Evolutionary conservation across 2,329 filamentous ascomycete species (phyloP).

Genomic region (Samsoniella hepiali): DNA sequence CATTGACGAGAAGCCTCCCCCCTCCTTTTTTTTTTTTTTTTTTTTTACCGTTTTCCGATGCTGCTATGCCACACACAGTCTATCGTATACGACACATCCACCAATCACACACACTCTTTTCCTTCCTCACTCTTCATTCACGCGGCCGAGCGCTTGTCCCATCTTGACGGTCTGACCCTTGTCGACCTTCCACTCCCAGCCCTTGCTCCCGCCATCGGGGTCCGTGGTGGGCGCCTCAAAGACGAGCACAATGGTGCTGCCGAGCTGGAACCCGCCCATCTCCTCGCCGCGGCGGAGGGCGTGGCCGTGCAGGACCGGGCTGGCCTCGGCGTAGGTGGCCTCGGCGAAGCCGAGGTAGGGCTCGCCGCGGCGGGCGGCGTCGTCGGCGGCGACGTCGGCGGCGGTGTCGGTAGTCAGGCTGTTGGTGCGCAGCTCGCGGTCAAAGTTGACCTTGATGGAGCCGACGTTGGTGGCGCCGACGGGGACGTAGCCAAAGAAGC

Average conservation of each 20-base stretch:
- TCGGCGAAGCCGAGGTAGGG: conserved; percentile 88
- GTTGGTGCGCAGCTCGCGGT: conserved; percentile 89
- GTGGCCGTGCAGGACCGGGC: conserved; percentile 74
- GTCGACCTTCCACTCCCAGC: conserved; percentile 83
- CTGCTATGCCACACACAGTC: neutral
- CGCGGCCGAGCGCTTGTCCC: conserved; percentile 78
- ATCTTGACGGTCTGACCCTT: conserved; percentile 87
- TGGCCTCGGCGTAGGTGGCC: conserved; percentile 80
- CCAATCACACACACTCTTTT: neutral
- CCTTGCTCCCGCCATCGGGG: conserved; percentile 55
- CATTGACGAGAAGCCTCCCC: neutral
- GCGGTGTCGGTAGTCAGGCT: conserved; percentile 88
- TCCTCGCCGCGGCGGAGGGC: conserved; percentile 85
- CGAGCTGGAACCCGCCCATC: conserved; percentile 96
- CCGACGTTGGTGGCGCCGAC: conserved; percentile 97
- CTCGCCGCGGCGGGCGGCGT: conserved; percentile 72
- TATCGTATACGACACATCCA: neutral
- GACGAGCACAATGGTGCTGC: conserved; percentile 90
- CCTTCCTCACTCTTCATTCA: conserved; percentile 56
- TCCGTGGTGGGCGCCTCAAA: conserved; percentile 79
- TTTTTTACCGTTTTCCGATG: neutral
- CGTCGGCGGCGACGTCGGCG: conserved; percentile 79
- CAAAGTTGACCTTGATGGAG: conserved; percentile 95
- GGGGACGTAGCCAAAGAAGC: conserved; percentile 94
- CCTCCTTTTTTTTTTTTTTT: too few species aligned